A percentile compares a stretch with the other conserved stretches of the same genome.
phyloP scores from a whole-genome alignment of 768 basidiomycete genomes.

The Boletus tylopilopsis region DNA sequence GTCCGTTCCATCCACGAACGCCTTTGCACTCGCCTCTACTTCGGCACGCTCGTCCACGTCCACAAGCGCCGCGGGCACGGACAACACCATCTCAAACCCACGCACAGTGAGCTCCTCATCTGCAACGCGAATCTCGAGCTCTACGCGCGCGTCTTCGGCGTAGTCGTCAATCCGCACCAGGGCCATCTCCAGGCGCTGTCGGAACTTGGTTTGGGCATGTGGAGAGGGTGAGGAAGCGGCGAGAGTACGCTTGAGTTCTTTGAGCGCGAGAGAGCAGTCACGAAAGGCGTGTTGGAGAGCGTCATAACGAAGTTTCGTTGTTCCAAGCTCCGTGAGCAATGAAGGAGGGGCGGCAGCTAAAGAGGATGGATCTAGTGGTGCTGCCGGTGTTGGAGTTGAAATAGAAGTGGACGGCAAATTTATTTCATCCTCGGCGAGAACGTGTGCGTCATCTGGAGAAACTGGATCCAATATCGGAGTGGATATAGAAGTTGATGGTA shows the following conservation, averaged over 20 bases:
- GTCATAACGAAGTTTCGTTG: conserved; percentile 54
- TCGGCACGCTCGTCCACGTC: conserved; percentile 29
- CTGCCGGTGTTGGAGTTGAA: neutral
- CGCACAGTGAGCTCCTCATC: conserved; percentile 64
- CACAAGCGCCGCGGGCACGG: conserved; percentile 46
- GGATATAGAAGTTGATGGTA: neutral
- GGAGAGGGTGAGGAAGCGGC: conserved; percentile 4
- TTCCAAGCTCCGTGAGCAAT: conserved; percentile 45
- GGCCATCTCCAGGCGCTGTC: conserved; percentile 42
- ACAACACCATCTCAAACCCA: conserved; percentile 68
- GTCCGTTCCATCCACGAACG: conserved; percentile 30
- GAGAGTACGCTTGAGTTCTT: conserved; percentile 43
- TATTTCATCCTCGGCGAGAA: too few species aligned
- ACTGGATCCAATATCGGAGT: too few species aligned
- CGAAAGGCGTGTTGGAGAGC: conserved; percentile 58
- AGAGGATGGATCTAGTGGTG: neutral
- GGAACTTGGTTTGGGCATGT: neutral
- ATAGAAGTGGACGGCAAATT: neutral
- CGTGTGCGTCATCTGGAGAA: too few species aligned
- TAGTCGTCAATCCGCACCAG: conserved; percentile 67
- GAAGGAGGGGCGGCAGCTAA: conserved; percentile 9
- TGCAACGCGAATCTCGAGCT: conserved; percentile 72
- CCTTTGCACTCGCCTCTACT: conserved; percentile 46
- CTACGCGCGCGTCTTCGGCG: conserved; percentile 76
- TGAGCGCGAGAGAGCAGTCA: conserved; percentile 66